Evolutionary conservation across 2,329 filamentous ascomycete genomes (phyloP).

Genomic region (Cercospora sp.): DNA sequence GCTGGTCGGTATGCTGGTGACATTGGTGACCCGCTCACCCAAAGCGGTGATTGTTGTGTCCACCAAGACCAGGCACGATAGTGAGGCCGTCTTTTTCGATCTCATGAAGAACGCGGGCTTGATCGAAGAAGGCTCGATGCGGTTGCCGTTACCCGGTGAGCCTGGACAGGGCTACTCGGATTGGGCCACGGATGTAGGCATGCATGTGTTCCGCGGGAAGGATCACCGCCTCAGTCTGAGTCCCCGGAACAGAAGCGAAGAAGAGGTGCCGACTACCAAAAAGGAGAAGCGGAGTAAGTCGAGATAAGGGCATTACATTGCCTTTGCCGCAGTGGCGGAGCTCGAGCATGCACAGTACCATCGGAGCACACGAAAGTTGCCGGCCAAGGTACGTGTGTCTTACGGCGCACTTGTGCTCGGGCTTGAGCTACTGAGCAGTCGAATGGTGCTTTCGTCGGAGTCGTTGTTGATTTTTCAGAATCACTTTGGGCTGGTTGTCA

Average conservation of each 20-base stretch:
- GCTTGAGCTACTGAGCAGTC: background rate
- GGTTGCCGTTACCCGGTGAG: slow-evolving; percentile 37
- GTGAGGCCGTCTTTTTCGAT: slow-evolving; percentile 66
- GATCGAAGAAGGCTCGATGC: slow-evolving; percentile 34
- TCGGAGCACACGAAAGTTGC: background rate
- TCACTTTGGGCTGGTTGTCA: background rate
- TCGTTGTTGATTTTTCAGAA: background rate
- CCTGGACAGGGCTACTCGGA: slow-evolving; percentile 42
- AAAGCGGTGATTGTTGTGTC: slow-evolving; percentile 58
- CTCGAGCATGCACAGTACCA: background rate
- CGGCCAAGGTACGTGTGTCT: background rate
- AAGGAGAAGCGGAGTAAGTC: slow-evolving; percentile 22
- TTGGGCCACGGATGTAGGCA: slow-evolving; percentile 38
- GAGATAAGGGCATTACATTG: slow-evolving; percentile 12
- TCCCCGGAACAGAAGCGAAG: slow-evolving; percentile 34
- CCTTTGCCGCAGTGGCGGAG: background rate
- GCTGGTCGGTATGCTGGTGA: slow-evolving; percentile 59
- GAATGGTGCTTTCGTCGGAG: background rate
- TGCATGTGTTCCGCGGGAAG: slow-evolving; percentile 40
- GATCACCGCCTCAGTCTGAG: slow-evolving; percentile 37
- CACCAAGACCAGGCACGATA: slow-evolving; percentile 67
- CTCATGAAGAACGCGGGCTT: slow-evolving; percentile 50
- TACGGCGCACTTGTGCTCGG: background rate
- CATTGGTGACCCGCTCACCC: slow-evolving; percentile 52
- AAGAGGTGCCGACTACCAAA: slow-evolving; percentile 29